phyloP scores from a whole-genome alignment of 1,284 basidiomycete species.

The Heterobasidion occidentale region DNA sequence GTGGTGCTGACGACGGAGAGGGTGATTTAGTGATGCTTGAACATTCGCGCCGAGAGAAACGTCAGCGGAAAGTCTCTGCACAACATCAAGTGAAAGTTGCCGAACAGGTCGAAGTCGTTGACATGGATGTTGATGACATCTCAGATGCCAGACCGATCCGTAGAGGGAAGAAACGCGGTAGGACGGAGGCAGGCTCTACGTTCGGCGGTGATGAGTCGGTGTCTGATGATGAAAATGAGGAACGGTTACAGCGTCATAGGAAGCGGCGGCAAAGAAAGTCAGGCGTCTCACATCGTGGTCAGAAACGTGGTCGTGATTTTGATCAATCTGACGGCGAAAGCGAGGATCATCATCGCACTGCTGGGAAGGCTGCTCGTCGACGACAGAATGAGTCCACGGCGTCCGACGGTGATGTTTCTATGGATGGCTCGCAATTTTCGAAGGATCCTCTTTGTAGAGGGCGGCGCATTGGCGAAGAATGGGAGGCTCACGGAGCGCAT shows the following conservation, averaged over 20 bases:
- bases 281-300: conserved; percentile 38
- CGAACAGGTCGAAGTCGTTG: conserved; percentile 11
- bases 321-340: conserved; percentile 45
- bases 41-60: conserved; percentile 20
- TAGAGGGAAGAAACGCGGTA: conserved; percentile 73
- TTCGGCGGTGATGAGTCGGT: conserved; percentile 51
- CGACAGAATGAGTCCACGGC: conserved; percentile 24
- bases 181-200: conserved; percentile 61
- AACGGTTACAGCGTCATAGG: conserved; percentile 20
- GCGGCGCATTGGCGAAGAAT: conserved; percentile 62
- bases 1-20: conserved; percentile 11
- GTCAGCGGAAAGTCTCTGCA: conserved; percentile 42
- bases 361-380: conserved; percentile 20
- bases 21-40: conserved; percentile 7
- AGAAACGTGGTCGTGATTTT: conserved; percentile 55
- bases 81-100: conserved; percentile 22
- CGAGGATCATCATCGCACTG: conserved; percentile 25
- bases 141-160: conserved; percentile 20
- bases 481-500: conserved; percentile 57
- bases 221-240: conserved; percentile 18
- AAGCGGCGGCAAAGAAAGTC: conserved; percentile 40
- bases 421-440: conserved; percentile 37
- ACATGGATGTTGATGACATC: conserved; percentile 21
- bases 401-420: conserved; percentile 28
- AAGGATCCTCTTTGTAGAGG: conserved; percentile 42